Conservation (phyloP, 2,329 filamentous ascomycete genomes). For the Huntiella decipiens region DNA sequence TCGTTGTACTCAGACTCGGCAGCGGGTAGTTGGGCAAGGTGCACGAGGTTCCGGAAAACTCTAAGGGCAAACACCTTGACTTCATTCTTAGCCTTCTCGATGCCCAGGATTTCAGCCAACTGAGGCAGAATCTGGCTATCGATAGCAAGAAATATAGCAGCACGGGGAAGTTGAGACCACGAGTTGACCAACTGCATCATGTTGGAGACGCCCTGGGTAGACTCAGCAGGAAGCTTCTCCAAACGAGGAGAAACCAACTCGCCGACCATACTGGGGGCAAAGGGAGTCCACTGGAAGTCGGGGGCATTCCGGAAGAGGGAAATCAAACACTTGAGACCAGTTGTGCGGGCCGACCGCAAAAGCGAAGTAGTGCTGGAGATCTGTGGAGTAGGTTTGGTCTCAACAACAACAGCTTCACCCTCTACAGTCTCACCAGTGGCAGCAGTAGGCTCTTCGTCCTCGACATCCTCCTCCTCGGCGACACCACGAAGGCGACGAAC, state of each 20-base stretch:
- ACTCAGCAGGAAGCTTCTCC: conserved; percentile 63
- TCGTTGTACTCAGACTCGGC: conserved; percentile 37
- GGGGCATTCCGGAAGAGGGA: conserved; percentile 58
- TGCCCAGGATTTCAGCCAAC: conserved; percentile 51
- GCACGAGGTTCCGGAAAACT: conserved; percentile 52
- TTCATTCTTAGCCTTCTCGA: conserved; percentile 62
- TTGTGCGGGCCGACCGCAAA: conserved; percentile 45
- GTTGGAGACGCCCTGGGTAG: conserved; percentile 72
- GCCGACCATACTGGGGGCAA: conserved; percentile 49
- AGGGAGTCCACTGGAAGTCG: conserved; percentile 51
- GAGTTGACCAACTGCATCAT: conserved; percentile 62
- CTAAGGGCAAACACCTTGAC: conserved; percentile 69
- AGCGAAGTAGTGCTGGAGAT: conserved; percentile 33
- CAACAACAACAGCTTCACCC: conserved; percentile 6
- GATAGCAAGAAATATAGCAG: conserved; percentile 45
- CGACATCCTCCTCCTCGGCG: conserved; percentile 20
- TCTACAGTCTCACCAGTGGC: conserved; percentile 13
- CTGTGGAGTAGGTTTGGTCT: conserved; percentile 14
- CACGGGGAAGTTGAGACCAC: conserved; percentile 52
- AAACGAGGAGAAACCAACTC: conserved; percentile 63
- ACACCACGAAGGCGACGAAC: conserved; percentile 33
- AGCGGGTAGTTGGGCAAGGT: conserved; percentile 35
- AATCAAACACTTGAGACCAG: conserved; percentile 66
- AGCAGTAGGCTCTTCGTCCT: conserved; percentile 18
- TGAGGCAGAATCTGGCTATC: conserved; percentile 48